Percentiles rank a stretch among this genome's conserved stretches.
phyloP scores from a whole-genome alignment of 2,329 filamentous ascomycete species.

The Clonostachys rosea region DNA sequence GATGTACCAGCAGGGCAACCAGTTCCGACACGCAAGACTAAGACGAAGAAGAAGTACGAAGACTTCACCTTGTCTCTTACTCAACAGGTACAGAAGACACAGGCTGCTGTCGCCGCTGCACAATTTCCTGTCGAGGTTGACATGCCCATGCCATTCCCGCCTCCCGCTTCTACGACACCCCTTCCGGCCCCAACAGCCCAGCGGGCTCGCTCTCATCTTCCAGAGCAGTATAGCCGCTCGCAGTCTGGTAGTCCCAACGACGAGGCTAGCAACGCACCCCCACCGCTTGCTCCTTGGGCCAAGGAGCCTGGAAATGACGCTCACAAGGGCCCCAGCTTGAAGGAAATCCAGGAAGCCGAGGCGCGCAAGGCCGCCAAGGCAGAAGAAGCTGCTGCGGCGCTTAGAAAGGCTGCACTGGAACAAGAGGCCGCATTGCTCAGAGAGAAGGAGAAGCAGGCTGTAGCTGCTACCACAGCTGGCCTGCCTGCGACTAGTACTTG shows the following conservation, averaged over 20 bases:
- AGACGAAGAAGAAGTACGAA: conserved; percentile 23
- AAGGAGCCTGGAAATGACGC: conserved; percentile 69
- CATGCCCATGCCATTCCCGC: conserved; percentile 72
- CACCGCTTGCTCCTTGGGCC: conserved; percentile 91
- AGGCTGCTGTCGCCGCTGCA: conserved; percentile 33
- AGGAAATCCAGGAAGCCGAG: conserved; percentile 95
- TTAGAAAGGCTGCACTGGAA: conserved; percentile 73
- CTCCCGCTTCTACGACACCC: conserved; percentile 72
- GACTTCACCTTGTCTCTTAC: conserved; percentile 60
- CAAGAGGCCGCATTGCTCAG: conserved; percentile 63
- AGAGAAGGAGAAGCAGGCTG: conserved; percentile 54
- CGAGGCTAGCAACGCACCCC: conserved; percentile 34
- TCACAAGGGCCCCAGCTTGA: conserved; percentile 84
- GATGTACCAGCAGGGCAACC: neutral
- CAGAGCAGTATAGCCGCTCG: conserved; percentile 68
- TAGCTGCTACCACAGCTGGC: conserved; percentile 59
- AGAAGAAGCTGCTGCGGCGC: conserved; percentile 74
- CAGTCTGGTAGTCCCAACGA: conserved; percentile 72
- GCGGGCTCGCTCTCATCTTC: conserved; percentile 76
- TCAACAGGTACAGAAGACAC: conserved; percentile 78
- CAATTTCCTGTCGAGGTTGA: conserved; percentile 47
- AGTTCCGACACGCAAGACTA: conserved; percentile 1
- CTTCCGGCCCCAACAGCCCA: conserved; percentile 87
- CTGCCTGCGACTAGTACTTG: conserved; percentile 87
- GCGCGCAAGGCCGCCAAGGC: conserved; percentile 87